Evolutionary conservation across 2,329 filamentous ascomycete species (phyloP).

Genomic region (Fusarium bulbicola): DNA sequence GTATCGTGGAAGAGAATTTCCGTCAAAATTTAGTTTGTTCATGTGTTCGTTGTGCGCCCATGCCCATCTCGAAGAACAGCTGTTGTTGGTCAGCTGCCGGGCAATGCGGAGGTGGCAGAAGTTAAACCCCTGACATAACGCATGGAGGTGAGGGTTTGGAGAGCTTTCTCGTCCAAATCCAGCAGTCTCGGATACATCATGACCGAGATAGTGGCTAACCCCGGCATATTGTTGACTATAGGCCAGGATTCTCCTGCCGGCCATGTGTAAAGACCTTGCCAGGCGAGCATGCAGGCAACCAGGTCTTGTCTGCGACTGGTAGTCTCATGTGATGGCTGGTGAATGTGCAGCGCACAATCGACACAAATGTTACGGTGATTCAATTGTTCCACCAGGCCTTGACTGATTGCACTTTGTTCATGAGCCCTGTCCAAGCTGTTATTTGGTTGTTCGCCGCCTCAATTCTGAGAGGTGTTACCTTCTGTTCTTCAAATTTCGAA

Average conservation of each 20-base stretch:
- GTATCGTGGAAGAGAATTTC: conserved; percentile 2
- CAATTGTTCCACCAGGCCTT: not conserved
- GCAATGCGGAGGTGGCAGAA: conserved; percentile 14
- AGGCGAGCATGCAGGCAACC: not conserved
- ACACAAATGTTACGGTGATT: not conserved
- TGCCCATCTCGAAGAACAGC: conserved; percentile 1
- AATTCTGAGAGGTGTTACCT: not conserved
- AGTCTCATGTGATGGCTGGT: conserved; percentile 25
- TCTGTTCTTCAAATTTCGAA: not conserved
- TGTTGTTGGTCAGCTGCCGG: conserved; percentile 18
- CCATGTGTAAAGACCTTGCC: conserved; percentile 1
- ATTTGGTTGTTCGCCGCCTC: not conserved
- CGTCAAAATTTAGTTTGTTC: conserved; percentile 15
- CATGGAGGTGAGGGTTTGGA: conserved; percentile 9
- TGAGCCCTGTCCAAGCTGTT: not conserved
- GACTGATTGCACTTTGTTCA: not conserved
- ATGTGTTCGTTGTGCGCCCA: conserved; percentile 22
- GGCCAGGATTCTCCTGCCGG: conserved; percentile 7
- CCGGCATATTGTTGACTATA: conserved; percentile 21
- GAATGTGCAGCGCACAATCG: not conserved
- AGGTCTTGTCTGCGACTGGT: conserved; percentile 17
- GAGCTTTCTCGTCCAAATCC: conserved; percentile 16
- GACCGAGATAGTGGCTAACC: conserved; percentile 10
- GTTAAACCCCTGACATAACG: conserved; percentile 19
- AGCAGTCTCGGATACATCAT: conserved; percentile 25